These are phyloP conservation scores for Xylaria venustula DNA, from an alignment of 495 filamentous ascomycete genomes.

Conservation along the genomic window DNA sequence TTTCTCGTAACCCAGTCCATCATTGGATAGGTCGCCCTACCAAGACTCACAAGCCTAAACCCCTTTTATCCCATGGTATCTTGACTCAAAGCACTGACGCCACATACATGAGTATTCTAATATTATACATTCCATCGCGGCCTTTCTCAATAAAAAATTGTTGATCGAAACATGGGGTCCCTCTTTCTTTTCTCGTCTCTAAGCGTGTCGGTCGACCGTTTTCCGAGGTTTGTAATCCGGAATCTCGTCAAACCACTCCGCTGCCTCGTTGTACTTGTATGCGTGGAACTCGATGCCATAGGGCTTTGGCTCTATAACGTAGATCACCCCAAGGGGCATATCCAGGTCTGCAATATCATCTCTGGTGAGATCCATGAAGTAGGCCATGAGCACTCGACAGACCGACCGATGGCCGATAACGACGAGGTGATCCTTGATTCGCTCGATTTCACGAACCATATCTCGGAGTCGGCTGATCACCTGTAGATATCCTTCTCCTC, in stretches of 20 bases:
- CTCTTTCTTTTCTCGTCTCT: too few species aligned
- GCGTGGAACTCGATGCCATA: conserved; percentile 97
- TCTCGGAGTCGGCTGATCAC: conserved; percentile 94
- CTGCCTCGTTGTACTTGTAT: conserved; percentile 77
- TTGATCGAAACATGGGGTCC: background rate
- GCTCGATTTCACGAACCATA: conserved; percentile 94
- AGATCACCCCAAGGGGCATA: conserved; percentile 87
- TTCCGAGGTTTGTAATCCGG: conserved; percentile 70
- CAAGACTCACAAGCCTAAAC: background rate
- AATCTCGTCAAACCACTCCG: conserved; percentile 77
- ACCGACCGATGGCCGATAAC: conserved; percentile 88
- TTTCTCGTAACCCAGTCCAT: conserved; percentile 2
- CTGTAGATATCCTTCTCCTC: conserved; percentile 94
- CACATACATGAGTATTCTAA: conserved; percentile 1
- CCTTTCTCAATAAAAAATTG: background rate
- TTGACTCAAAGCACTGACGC: conserved; percentile 12
- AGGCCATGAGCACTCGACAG: conserved; percentile 87
- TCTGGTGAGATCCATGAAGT: conserved; percentile 87
- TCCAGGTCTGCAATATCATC: conserved; percentile 92
- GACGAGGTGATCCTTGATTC: conserved; percentile 92
- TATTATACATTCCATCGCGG: conserved; percentile 10
- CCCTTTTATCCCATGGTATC: conserved; percentile 14
- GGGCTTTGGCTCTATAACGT: conserved; percentile 93
- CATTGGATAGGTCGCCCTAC: background rate
- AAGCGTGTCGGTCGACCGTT: conserved; percentile 44